These are phyloP conservation scores for Globisporangium acanthophoron DNA, from an alignment of 352 stramenopile species.

Conservation along the genomic window DNA sequence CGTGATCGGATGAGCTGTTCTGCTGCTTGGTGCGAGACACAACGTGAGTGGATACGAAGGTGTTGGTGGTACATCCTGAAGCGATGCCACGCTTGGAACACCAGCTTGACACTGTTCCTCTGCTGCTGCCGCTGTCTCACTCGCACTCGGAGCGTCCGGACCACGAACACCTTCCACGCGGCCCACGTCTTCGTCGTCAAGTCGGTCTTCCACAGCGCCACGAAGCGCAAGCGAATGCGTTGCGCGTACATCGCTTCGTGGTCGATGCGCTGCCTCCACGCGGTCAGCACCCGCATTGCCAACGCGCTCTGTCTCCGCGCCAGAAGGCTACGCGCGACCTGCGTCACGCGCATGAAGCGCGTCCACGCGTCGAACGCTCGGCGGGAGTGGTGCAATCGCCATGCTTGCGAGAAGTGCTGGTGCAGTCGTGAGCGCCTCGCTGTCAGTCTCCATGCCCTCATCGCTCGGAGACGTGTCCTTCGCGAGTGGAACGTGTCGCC, in stretches of 20 bases:
- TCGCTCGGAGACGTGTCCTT: background rate
- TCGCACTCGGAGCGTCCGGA: constrained; percentile 3
- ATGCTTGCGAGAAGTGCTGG: background rate
- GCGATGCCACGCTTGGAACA: background rate
- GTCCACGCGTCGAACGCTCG: constrained; percentile 3
- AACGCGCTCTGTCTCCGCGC: constrained; percentile 9
- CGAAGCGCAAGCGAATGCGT: constrained; percentile 28
- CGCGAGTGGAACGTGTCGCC: constrained; percentile 13
- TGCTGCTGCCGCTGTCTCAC: constrained; percentile 1
- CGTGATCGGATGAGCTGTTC: background rate
- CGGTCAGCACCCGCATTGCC: constrained; percentile 24
- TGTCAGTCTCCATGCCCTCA: constrained; percentile 4
- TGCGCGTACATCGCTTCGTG: constrained; percentile 10
- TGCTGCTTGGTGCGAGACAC: background rate
- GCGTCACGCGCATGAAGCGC: background rate
- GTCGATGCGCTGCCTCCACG: constrained; percentile 27
- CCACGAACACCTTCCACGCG: constrained; percentile 15
- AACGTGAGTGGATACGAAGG: background rate
- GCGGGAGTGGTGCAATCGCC: background rate
- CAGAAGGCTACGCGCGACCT: background rate
- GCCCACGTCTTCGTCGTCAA: constrained; percentile 9
- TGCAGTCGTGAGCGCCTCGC: background rate
- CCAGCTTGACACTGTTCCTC: background rate
- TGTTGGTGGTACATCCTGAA: background rate
- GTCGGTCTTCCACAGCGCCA: constrained; percentile 20